Base-by-base conservation (phyloP, 768 basidiomycete genomes). In the Mycena belliarum region DNA sequence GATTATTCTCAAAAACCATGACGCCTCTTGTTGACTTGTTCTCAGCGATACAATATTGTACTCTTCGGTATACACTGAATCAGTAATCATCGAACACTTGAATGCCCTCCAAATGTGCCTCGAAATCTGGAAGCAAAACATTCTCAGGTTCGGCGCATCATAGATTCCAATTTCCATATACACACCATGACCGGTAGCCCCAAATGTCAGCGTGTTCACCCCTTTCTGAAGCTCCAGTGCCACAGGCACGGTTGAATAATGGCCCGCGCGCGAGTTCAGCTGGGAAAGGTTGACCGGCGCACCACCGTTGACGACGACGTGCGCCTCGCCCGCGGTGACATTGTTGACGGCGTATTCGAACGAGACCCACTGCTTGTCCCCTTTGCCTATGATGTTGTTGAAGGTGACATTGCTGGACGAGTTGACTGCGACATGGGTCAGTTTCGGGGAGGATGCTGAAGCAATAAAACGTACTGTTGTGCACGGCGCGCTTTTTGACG, bases 251-350 rank as follows among this genome's bases (percentile, higher is more conserved):
- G 49, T 55, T 6, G 51, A 43, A 35, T 40, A 50, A 18, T 57
- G 49, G 3, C 62, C 62, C 41, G 62, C 62, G 10, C 62, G 57
- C 15, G 58, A 63, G 55, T 63, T 63, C 23, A 59, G 55, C 8
- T 56, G 45, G 6, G 62, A 59, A 21, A 63, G 55, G 28, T 49
- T 56, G 35, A 63, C 47, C 3, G 52, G 40, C 7, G 51, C 15
- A 14, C 49, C 62, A 37, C 62, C 62, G 28, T 63, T 63, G 45
- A 63, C 50, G 18, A 55, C 59, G 46, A 63, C 58, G 35, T 63
- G 59, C 3, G 62, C 62, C 16, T 63, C 62, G 25, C 62, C 62
- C 2, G 62, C 62, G 21, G 47, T 46, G 25, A 32, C 37, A 21
- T 56, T 57, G 47, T 24, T 57, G 11, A 61, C 57, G 32, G 51